A percentile compares a stretch with the other conserved stretches of the same genome.
phyloP scores from a whole-genome alignment of 148 eudicot species.

The Linanthus parryae region DNA sequence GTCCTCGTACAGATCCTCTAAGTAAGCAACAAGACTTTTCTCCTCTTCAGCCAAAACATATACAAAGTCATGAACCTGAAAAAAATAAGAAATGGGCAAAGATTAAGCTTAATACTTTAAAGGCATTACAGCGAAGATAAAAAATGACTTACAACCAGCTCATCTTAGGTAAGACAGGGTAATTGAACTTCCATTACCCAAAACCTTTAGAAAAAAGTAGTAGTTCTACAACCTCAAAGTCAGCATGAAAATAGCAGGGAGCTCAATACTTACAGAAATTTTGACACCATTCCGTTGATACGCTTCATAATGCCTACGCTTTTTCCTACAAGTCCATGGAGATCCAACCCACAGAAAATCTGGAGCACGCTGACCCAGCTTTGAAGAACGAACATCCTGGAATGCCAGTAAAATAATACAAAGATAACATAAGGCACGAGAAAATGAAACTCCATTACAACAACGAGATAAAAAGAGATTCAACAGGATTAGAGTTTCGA shows the following conservation, averaged over 20 bases:
- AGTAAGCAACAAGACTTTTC: constrained; percentile 65
- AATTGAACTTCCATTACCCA: too few species aligned
- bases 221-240: too few species aligned
- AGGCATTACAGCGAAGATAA: background rate
- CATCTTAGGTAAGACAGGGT: too few species aligned
- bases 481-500: too few species aligned
- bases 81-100: background rate
- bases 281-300: constrained; percentile 57
- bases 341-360: constrained; percentile 64
- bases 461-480: too few species aligned
- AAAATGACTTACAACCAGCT: too few species aligned
- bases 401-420: constrained; percentile 4
- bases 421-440: background rate
- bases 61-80: constrained; percentile 71
- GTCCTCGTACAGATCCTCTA: constrained; percentile 90
- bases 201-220: too few species aligned
- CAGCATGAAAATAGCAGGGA: too few species aligned
- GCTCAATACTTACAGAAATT: constrained; percentile 45
- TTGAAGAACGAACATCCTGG: constrained; percentile 33
- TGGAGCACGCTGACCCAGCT: constrained; percentile 19
- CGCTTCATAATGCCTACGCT: constrained; percentile 52
- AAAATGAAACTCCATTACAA: too few species aligned
- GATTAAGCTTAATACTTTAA: background rate
- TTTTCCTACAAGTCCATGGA: constrained; percentile 63
- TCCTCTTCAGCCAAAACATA: constrained; percentile 76